These are phyloP conservation scores for Paraphoma sp. DNA, from an alignment of 2,329 filamentous ascomycete genomes.

Conservation along the genomic window DNA sequence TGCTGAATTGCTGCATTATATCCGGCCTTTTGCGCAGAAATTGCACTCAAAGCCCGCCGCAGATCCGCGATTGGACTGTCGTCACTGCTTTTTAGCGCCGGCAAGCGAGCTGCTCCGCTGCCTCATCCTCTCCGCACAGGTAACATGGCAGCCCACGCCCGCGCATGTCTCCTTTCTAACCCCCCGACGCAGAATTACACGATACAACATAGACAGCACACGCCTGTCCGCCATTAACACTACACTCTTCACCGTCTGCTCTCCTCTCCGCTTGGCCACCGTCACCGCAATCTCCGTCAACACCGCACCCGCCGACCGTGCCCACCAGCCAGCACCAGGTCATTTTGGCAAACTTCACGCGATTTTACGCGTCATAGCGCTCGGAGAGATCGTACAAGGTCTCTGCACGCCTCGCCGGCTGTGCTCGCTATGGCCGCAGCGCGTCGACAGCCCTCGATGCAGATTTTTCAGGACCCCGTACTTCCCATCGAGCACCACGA, in stretches of 20 bases:
- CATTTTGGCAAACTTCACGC: slow-evolving; percentile 40
- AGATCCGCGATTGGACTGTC: slow-evolving; percentile 20
- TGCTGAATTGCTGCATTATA: neutral
- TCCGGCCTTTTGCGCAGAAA: slow-evolving; percentile 3
- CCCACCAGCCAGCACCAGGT: slow-evolving; percentile 25
- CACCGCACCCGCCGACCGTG: slow-evolving; percentile 32
- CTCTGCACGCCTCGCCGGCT: slow-evolving; percentile 30
- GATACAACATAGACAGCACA: slow-evolving; percentile 22
- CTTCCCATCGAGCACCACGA: slow-evolving; percentile 51
- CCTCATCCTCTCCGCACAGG: slow-evolving; percentile 38
- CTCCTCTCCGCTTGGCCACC: slow-evolving; percentile 24
- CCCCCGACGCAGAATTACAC: slow-evolving; percentile 17
- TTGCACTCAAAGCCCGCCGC: slow-evolving; percentile 15
- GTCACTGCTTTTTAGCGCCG: slow-evolving; percentile 42
- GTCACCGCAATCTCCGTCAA: slow-evolving; percentile 45
- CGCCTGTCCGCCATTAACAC: slow-evolving; percentile 25
- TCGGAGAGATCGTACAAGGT: slow-evolving; percentile 36
- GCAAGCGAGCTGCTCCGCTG: slow-evolving; percentile 41
- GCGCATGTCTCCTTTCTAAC: slow-evolving; percentile 32
- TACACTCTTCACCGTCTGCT: slow-evolving; percentile 16
- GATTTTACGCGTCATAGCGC: slow-evolving; percentile 50
- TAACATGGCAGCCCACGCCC: slow-evolving; percentile 34
- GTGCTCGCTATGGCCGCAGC: slow-evolving; percentile 58
- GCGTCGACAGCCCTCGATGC: slow-evolving; percentile 62
- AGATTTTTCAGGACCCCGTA: slow-evolving; percentile 65